Base-by-base conservation (phyloP, 1,139 yeast species). In the Suhomyces terraborum region DNA sequence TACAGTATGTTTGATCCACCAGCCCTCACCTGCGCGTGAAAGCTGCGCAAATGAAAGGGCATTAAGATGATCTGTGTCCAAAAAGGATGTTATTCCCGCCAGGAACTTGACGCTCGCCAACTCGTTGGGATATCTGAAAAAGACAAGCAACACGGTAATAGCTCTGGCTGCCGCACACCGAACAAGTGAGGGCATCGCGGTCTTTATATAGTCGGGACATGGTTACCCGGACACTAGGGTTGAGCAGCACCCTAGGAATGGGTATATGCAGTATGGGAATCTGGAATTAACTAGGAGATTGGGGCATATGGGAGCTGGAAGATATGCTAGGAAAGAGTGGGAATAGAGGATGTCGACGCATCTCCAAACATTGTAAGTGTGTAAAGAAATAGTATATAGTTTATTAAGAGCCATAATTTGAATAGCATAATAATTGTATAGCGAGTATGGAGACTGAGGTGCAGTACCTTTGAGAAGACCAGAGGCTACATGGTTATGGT, bases 121-220 rank as follows among this genome's bases (percentile, higher is more conserved):
- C 71, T 71, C 76, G 77, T 71, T 46, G 70, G 74, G 66, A 66
- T 64, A 56, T 58, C 67, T 62, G 66, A 69, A 67, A 64, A 66
- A 66, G 77, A 72, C 77, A 72, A 72, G 76, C 77, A 72, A 73
- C 78, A 73, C 78, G 77, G 77, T 67, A 61, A 63, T 64, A 70
- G 77, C 67, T 68, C 71, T 68, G 78, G 77, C 75, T 70, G 76
- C 78, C 78, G 78, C 78, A 73, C 76, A 59, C 66, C 59, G 70
- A 65, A 58, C 52, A 57, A 54, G 42, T 6, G 48, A 35, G 22
- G 36, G 33, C 19, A 33, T 18, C 21, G 16, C 14, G 9, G 17
- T 23, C 32, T 25, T 19, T 45, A 38, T 39, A 45, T 45, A 45
- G 25, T 38, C 28, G n/a, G 9, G 18, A 17, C 14, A 24, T 8